These are phyloP conservation scores for Cyberlindnera nakhonratchasimensis DNA, from an alignment of 805 yeast genomes.

Conservation along the genomic window DNA sequence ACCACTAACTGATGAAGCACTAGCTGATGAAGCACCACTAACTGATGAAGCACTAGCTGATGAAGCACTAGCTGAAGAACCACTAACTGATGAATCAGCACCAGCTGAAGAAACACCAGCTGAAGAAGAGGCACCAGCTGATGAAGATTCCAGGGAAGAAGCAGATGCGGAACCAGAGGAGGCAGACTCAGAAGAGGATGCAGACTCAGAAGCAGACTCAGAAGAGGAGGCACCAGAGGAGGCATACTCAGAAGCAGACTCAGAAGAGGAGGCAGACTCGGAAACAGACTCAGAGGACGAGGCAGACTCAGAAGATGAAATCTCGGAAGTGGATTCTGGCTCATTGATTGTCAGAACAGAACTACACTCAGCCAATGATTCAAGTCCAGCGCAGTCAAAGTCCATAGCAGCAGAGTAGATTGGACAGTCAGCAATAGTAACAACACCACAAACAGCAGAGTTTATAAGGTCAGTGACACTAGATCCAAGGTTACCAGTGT, in stretches of 20 bases:
- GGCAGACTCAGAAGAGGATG: neutral
- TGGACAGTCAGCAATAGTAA: conserved; percentile 8
- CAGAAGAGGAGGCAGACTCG: conserved; percentile 3
- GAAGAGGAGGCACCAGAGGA: conserved; percentile 3
- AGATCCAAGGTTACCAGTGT: conserved; percentile 20
- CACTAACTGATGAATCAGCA: neutral
- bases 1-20: neutral
- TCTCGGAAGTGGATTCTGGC: conserved; percentile 5
- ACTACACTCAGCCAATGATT: conserved; percentile 1
- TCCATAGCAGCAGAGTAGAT: conserved; percentile 7
- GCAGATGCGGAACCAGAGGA: neutral
- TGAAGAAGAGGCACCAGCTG: neutral
- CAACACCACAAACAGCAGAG: conserved; percentile 9
- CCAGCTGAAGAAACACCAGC: neutral
- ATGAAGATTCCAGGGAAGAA: neutral
- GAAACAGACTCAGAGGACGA: conserved; percentile 5
- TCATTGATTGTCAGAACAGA: too few relatives aligned
- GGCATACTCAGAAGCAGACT: conserved; percentile 3
- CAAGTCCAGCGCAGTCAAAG: conserved; percentile 12
- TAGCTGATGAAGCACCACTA: conserved; percentile 3
- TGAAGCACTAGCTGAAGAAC: neutral
- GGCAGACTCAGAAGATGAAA: conserved; percentile 2
- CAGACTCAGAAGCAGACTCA: neutral
- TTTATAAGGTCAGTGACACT: conserved; percentile 5
- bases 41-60: conserved; percentile 1